A percentile compares a stretch with the other conserved stretches of the same genome.
Evolutionary conservation across 805 yeast species (phyloP).

Genomic region (Kazachstania bromeliacearum): DNA sequence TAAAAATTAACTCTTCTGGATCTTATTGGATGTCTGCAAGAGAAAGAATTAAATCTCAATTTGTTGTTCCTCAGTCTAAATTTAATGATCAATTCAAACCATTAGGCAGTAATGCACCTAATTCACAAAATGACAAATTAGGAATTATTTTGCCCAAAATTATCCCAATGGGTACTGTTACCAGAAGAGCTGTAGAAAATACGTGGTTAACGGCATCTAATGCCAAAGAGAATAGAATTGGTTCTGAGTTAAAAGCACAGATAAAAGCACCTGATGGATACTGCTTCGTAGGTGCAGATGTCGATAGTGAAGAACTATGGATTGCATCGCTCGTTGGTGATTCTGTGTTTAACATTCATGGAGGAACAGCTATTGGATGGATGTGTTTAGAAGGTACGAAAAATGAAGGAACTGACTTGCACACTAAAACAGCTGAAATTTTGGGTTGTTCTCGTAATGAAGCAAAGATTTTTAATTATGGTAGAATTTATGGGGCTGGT

Average conservation of each 20-base stretch:
- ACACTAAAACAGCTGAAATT: slow-evolving; percentile 85
- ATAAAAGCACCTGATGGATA: slow-evolving; percentile 83
- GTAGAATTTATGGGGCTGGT: slow-evolving; percentile 97
- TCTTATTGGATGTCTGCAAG: slow-evolving; percentile 92
- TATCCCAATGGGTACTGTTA: slow-evolving; percentile 91
- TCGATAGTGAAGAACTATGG: slow-evolving; percentile 97
- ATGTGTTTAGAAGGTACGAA: slow-evolving; percentile 97
- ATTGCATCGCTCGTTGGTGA: slow-evolving; percentile 94
- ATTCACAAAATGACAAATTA: slow-evolving; percentile 22
- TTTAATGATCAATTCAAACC: slow-evolving; percentile 20
- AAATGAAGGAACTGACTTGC: slow-evolving; percentile 84
- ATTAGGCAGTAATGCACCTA: slow-evolving; percentile 5
- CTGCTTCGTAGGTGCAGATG: slow-evolving; percentile 95
- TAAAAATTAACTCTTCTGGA: slow-evolving; percentile 66
- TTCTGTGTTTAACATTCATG: slow-evolving; percentile 79
- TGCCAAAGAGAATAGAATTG: slow-evolving; percentile 75
- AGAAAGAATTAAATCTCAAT: slow-evolving; percentile 73
- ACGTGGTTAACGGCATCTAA: slow-evolving; percentile 98
- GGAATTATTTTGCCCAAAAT: slow-evolving; percentile 81
- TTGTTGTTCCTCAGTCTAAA: slow-evolving; percentile 55
- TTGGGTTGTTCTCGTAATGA: slow-evolving; percentile 83
- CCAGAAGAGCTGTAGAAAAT: slow-evolving; percentile 92
- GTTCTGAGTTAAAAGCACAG: slow-evolving; percentile 87
- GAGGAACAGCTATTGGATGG: slow-evolving; percentile 97
- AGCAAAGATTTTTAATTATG: slow-evolving; percentile 93